phyloP scores from a whole-genome alignment of 1,139 yeast genomes.

The Candida frijolesensis region DNA sequence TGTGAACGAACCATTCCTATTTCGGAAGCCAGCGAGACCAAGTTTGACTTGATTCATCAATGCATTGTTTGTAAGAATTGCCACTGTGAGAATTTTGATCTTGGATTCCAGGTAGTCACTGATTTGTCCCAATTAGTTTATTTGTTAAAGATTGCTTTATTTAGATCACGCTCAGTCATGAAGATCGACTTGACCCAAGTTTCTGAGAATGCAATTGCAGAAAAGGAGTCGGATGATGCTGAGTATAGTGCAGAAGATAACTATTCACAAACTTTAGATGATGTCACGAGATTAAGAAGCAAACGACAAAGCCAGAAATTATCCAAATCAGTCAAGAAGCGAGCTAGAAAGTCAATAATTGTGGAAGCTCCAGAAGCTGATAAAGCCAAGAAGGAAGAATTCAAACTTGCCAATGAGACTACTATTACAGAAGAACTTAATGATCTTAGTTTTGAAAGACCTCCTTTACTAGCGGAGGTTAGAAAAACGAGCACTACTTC shows the following conservation, averaged over 20 bases:
- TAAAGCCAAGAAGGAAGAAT: constrained; percentile 26
- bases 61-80: constrained; percentile 61
- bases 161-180: constrained; percentile 75
- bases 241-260: constrained; percentile 29
- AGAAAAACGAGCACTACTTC: constrained; percentile 16
- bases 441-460: constrained; percentile 12
- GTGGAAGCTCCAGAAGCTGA: constrained; percentile 61
- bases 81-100: constrained; percentile 33
- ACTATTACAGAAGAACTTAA: constrained; percentile 16
- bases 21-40: constrained; percentile 35
- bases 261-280: constrained; percentile 71
- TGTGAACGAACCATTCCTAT: constrained; percentile 45
- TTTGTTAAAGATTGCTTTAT: constrained; percentile 79
- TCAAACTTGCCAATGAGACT: constrained; percentile 17
- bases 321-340: constrained; percentile 55
- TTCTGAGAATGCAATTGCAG: constrained; percentile 1
- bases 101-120: constrained; percentile 62
- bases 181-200: constrained; percentile 21
- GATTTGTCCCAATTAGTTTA: constrained; percentile 74
- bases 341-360: constrained; percentile 47
- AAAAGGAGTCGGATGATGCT: constrained; percentile 7
- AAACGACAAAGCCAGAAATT: constrained; percentile 70
- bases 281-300: constrained; percentile 76
- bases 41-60: constrained; percentile 26
- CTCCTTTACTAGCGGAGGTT: background rate